phyloP scores from a whole-genome alignment of 2,329 filamentous ascomycete species.

The Didymella sp. region DNA sequence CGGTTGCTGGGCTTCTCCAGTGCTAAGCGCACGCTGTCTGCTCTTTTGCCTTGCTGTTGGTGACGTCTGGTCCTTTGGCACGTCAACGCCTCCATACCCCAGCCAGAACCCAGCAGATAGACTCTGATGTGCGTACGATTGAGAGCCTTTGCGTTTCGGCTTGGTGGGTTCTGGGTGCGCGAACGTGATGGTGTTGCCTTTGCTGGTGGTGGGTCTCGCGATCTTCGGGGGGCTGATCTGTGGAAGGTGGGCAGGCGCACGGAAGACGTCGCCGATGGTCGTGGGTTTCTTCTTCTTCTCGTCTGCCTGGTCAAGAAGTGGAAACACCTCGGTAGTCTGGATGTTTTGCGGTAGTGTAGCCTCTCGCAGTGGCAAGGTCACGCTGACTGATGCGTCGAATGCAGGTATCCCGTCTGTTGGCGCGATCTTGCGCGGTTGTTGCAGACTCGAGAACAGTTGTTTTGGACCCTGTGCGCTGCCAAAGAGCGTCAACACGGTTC shows the following conservation, averaged over 20 bases:
- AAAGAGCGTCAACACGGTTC: slow-evolving; percentile 75
- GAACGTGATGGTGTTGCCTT: slow-evolving; percentile 59
- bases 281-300: slow-evolving; percentile 61
- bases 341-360: slow-evolving; percentile 76
- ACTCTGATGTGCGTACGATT: slow-evolving; percentile 70
- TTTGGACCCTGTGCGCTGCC: slow-evolving; percentile 76
- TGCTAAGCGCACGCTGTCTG: slow-evolving; percentile 73
- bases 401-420: slow-evolving; percentile 45
- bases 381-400: slow-evolving; percentile 52
- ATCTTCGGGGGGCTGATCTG: slow-evolving; percentile 75
- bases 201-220: slow-evolving; percentile 72
- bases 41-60: slow-evolving; percentile 72
- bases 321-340: slow-evolving; percentile 69
- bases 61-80: slow-evolving; percentile 57
- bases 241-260: slow-evolving; percentile 69
- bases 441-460: slow-evolving; percentile 87
- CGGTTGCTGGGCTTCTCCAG: slow-evolving; percentile 65
- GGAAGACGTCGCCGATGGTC: slow-evolving; percentile 77
- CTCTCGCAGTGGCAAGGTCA: slow-evolving; percentile 64
- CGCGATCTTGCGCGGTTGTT: slow-evolving; percentile 57
- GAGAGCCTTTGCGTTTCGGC: slow-evolving; percentile 47
- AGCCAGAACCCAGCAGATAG: slow-evolving; percentile 72
- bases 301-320: slow-evolving; percentile 54
- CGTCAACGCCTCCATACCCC: slow-evolving; percentile 59
- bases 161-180: slow-evolving; percentile 61